phyloP scores from a whole-genome alignment of 2,329 filamentous ascomycete genomes.

The Fusarium subtropicale region DNA sequence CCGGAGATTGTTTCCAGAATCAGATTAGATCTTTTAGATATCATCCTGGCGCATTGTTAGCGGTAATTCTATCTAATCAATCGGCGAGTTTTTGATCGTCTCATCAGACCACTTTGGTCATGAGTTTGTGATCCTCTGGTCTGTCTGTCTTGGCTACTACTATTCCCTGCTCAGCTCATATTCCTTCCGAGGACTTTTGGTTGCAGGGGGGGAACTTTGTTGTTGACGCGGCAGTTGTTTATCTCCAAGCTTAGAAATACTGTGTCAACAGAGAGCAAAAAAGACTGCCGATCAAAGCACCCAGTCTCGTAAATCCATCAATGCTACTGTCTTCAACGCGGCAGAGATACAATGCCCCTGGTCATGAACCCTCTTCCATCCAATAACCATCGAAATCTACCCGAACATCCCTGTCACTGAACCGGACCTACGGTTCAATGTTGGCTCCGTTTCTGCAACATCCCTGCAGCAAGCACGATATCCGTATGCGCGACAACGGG shows the following conservation, averaged over 20 bases:
- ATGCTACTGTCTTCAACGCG: not conserved
- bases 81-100: not conserved
- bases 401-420: not conserved
- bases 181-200: too few relatives aligned
- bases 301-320: not conserved
- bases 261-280: not conserved
- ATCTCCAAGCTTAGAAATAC: not conserved
- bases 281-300: not conserved
- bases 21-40: slow-evolving; percentile 27
- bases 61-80: slow-evolving; percentile 17
- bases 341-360: not conserved
- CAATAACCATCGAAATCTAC: not conserved
- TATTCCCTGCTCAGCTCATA: not conserved
- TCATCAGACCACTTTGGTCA: not conserved
- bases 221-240: not conserved
- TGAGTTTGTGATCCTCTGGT: not conserved
- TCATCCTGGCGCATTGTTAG: not conserved
- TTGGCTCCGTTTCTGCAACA: not conserved
- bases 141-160: not conserved
- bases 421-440: slow-evolving; percentile 7
- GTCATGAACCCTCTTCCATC: not conserved
- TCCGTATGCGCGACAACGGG: not conserved
- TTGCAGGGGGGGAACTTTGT: not conserved
- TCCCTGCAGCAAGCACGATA: not conserved
- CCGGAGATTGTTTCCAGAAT: slow-evolving; percentile 12